phyloP scores from a whole-genome alignment of 805 yeast genomes.

The Saccharomycodes ludwigii region DNA sequence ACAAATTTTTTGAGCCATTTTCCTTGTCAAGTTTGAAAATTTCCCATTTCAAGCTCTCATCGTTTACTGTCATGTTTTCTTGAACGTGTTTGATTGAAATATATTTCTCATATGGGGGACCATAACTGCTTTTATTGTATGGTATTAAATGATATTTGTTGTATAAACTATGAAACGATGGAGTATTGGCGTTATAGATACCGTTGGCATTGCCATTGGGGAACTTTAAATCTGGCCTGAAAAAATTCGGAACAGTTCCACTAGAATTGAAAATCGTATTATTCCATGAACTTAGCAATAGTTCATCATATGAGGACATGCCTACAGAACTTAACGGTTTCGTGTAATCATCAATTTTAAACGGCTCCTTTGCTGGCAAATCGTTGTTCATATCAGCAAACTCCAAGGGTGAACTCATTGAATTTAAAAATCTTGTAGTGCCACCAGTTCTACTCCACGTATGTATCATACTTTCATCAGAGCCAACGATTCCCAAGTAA shows the following conservation, averaged over 20 bases:
- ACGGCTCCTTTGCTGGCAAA: conserved; percentile 32
- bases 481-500: conserved; percentile 57
- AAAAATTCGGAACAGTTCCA: too few relatives aligned
- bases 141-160: neutral
- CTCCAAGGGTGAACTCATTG: conserved; percentile 31
- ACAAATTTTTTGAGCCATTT: too few relatives aligned
- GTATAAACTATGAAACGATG: neutral
- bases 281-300: conserved; percentile 74
- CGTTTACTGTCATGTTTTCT: conserved; percentile 28
- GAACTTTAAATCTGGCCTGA: too few relatives aligned
- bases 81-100: conserved; percentile 45
- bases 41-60: conserved; percentile 1
- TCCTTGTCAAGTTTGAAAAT: too few relatives aligned
- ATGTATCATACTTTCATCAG: conserved; percentile 33
- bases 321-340: conserved; percentile 65
- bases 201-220: too few relatives aligned
- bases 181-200: too few relatives aligned
- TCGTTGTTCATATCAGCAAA: too few relatives aligned
- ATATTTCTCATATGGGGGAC: conserved; percentile 37
- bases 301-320: conserved; percentile 73
- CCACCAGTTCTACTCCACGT: conserved; percentile 19
- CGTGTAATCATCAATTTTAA: conserved; percentile 29
- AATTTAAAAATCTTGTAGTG: conserved; percentile 6
- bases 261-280: conserved; percentile 44
- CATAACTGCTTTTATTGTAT: conserved; percentile 24